Base-by-base conservation (phyloP, 2,329 filamentous ascomycete genomes). In the Epichloe bromicola region DNA sequence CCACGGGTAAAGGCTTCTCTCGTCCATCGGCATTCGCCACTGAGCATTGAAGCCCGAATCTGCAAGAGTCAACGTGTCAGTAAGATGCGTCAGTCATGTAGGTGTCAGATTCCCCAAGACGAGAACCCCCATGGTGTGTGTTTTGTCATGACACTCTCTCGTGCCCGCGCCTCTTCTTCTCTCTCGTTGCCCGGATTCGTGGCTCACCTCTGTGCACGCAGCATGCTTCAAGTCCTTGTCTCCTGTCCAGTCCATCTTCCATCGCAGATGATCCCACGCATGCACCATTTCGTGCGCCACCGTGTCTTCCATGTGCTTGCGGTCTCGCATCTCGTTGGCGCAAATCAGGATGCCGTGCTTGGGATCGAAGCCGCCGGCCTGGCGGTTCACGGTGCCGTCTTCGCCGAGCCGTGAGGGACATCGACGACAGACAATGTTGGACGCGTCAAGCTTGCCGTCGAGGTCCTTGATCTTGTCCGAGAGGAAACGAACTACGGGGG, bases 221-320 rank as follows among this genome's bases (percentile, higher is more conserved):
- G 90, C 87, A 69, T 98, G 93, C 65, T 83, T 82, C 67, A 98
- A 65, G 65, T 88, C 74, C 71, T 71, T 86, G 59, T 76, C 73
- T 4, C 75, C 80, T n/a, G 72, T 68, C 72, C 86, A 87, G 63
- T 97, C 85, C 43, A 96, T 82, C 68, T 95, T 93, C 74, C 88
- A 98, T 56, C 91, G 74, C 59, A 97, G 64, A 65, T 95, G 86
- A 65, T 98, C 93, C 75, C 89, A 97, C 1, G 90, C 90, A 67
- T 98, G 93, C 49, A 98, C 86, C 88, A 98, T 94, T 72, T 98
- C 93, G 68, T 98, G 93, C 30, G 90, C 84, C 62, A 98, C 73
- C 11, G 90, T 95, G 66, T 98, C 93, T 71, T 98, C 93, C 59
- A 95, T 67, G 64, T 95, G 88, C 34, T 83, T 82, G 52, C 82